Conservation (phyloP, 2,329 filamentous ascomycete species). For the Elsinoe batatas region DNA sequence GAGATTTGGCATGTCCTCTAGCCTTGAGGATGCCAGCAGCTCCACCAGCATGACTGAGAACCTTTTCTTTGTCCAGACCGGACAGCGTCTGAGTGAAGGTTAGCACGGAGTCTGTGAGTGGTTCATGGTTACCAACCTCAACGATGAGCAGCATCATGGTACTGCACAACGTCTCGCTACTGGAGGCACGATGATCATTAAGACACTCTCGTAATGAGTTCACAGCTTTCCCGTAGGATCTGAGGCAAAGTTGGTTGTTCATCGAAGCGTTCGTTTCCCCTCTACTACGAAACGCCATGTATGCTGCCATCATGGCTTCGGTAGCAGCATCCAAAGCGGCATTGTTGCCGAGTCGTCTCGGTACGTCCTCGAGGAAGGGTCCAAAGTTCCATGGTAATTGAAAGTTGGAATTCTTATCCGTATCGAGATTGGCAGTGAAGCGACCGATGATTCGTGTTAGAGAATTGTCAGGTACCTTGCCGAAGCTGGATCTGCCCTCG, state of each 20-base stretch:
- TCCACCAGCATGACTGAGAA: slow-evolving; percentile 12
- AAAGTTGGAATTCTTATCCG: background rate
- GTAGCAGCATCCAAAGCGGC: slow-evolving; percentile 12
- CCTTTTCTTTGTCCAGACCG: background rate
- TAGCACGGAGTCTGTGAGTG: background rate
- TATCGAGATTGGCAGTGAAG: background rate
- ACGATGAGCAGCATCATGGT: slow-evolving; percentile 12
- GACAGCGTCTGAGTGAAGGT: background rate
- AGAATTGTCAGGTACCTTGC: background rate
- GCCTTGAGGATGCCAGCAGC: slow-evolving; percentile 11
- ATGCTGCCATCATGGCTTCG: slow-evolving; percentile 8
- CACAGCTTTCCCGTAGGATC: background rate
- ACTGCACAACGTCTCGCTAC: slow-evolving; percentile 12
- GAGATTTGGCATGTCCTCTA: slow-evolving; percentile 1
- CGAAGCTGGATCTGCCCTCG: slow-evolving; percentile 1
- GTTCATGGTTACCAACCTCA: background rate
- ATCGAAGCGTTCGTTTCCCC: background rate
- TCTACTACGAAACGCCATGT: slow-evolving; percentile 3
- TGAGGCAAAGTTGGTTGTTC: slow-evolving; percentile 1
- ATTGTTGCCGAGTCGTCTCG: slow-evolving; percentile 10
- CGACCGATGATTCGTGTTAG: background rate
- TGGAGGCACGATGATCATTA: background rate
- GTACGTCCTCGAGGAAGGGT: slow-evolving; percentile 12
- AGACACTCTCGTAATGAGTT: slow-evolving; percentile 9
- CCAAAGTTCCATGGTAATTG: slow-evolving; percentile 12